Conservation (phyloP, 2,329 filamentous ascomycete species). For the Aureobasidium zeae region DNA sequence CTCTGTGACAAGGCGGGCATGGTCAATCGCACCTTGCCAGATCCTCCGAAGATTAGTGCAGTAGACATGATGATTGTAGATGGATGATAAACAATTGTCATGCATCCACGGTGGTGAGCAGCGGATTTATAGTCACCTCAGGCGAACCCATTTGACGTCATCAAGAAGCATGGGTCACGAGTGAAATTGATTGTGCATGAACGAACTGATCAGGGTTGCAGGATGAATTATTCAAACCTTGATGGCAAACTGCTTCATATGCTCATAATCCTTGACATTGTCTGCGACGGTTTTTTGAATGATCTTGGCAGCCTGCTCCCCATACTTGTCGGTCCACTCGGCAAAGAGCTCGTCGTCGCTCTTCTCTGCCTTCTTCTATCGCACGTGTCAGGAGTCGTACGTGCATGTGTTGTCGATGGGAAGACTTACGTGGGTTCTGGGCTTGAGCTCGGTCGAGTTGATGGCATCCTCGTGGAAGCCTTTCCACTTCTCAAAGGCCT, state of each 20-base stretch:
- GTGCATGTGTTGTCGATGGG: not conserved
- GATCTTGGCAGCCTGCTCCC: conserved; percentile 57
- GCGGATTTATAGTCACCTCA: too few species aligned
- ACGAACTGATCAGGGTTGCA: too few species aligned
- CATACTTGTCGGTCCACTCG: conserved; percentile 67
- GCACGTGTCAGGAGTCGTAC: conserved; percentile 14
- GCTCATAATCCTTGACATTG: conserved; percentile 68
- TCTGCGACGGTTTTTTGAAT: conserved; percentile 63
- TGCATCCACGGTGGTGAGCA: too few species aligned
- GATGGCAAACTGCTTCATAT: conserved; percentile 68
- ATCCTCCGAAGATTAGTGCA: conserved; percentile 29
- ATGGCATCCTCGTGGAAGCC: conserved; percentile 96
- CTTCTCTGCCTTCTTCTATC: conserved; percentile 50
- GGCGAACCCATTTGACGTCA: too few species aligned
- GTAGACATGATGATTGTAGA: conserved; percentile 10
- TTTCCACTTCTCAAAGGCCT: conserved; percentile 90
- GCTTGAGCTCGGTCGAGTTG: conserved; percentile 65
- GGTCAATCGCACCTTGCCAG: conserved; percentile 20
- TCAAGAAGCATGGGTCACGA: too few species aligned
- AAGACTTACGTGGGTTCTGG: conserved; percentile 51
- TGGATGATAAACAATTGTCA: too few species aligned
- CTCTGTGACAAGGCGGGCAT: not conserved
- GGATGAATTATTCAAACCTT: conserved; percentile 32
- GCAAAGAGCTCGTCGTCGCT: conserved; percentile 57
- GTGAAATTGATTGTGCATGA: too few species aligned